These are phyloP conservation scores for Apodospora peruviana DNA, from an alignment of 495 filamentous ascomycete genomes.

Conservation along the genomic window DNA sequence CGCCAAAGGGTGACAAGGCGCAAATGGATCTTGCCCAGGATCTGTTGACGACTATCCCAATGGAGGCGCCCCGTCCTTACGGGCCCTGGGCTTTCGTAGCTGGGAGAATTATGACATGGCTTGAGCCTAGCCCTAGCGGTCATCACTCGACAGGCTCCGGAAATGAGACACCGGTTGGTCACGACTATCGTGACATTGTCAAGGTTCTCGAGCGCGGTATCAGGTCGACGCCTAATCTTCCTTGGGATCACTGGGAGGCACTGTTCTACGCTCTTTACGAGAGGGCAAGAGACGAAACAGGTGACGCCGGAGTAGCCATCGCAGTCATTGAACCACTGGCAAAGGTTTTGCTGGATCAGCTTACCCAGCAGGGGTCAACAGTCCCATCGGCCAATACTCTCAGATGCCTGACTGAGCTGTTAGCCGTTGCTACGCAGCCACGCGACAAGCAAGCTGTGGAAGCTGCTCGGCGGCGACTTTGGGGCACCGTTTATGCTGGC, in stretches of 20 bases:
- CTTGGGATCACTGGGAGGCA: slow-evolving; percentile 51
- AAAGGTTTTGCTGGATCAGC: slow-evolving; percentile 35
- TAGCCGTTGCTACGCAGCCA: slow-evolving; percentile 38
- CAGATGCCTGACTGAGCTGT: slow-evolving; percentile 25
- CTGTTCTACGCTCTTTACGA: slow-evolving; percentile 54
- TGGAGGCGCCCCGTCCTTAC: slow-evolving; percentile 30
- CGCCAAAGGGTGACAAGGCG: slow-evolving; percentile 33
- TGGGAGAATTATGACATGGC: slow-evolving; percentile 19
- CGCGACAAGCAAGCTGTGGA: slow-evolving; percentile 53
- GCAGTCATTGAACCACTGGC: slow-evolving; percentile 69
- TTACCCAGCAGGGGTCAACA: slow-evolving; percentile 4
- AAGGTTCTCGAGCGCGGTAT: slow-evolving; percentile 62
- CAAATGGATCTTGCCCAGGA: slow-evolving; percentile 37
- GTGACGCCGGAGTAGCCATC: slow-evolving; percentile 55
- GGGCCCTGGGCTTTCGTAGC: slow-evolving; percentile 40
- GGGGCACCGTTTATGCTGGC: slow-evolving; percentile 46
- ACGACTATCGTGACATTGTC: slow-evolving; percentile 65
- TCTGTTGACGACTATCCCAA: slow-evolving; percentile 31
- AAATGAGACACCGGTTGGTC: slow-evolving; percentile 32
- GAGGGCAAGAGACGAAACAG: slow-evolving; percentile 59
- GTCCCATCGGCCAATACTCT: slow-evolving; percentile 17
- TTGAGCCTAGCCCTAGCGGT: slow-evolving; percentile 28
- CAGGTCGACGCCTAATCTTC: slow-evolving; percentile 37
- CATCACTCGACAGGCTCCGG: slow-evolving; percentile 25
- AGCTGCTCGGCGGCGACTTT: slow-evolving; percentile 50